Percentiles rank a stretch among this genome's conserved stretches.
Evolutionary conservation across 768 basidiomycete species (phyloP).

Genomic region (Gymnopilus dilepis): DNA sequence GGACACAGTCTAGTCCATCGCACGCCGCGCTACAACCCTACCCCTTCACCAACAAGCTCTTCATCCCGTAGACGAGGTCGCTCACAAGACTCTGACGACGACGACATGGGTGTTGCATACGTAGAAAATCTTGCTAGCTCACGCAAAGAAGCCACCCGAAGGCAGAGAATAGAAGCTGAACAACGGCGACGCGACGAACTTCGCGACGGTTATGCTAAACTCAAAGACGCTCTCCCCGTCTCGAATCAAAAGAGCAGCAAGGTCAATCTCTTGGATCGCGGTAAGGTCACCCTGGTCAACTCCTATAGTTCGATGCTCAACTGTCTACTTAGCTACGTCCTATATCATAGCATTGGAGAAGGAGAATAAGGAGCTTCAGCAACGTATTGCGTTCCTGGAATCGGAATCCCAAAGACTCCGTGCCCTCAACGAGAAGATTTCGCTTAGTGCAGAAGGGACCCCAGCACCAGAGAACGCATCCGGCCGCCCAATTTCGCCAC

Average conservation of each 20-base stretch:
- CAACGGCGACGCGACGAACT: slow-evolving; percentile 88
- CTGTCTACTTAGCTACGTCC: slow-evolving; percentile 63
- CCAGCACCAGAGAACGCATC: slow-evolving; percentile 58
- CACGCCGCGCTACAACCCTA: slow-evolving; percentile 76
- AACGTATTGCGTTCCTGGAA: slow-evolving; percentile 68
- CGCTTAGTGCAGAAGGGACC: slow-evolving; percentile 62
- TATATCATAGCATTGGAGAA: slow-evolving; percentile 78
- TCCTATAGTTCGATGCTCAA: slow-evolving; percentile 15
- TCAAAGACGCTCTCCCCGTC: slow-evolving; percentile 86
- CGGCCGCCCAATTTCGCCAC: slow-evolving; percentile 63
- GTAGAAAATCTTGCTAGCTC: slow-evolving; percentile 77
- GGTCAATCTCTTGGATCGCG: slow-evolving; percentile 86
- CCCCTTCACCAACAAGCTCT: slow-evolving; percentile 80
- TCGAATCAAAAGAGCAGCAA: slow-evolving; percentile 94
- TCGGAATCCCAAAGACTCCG: slow-evolving; percentile 74
- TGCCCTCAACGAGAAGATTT: slow-evolving; percentile 83
- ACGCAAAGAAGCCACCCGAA: slow-evolving; percentile 82
- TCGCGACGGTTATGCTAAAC: slow-evolving; percentile 85
- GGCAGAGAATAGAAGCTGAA: slow-evolving; percentile 89
- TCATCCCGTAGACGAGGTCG: slow-evolving; percentile 70
- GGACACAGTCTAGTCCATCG: slow-evolving; percentile 80
- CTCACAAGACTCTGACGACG: slow-evolving; percentile 80
- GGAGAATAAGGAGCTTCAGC: slow-evolving; percentile 72
- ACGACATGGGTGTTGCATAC: slow-evolving; percentile 74
- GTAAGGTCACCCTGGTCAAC: slow-evolving; percentile 46